Evolutionary conservation across 148 eudicot species (phyloP).

Genomic region (Fallopia convolvulus): DNA sequence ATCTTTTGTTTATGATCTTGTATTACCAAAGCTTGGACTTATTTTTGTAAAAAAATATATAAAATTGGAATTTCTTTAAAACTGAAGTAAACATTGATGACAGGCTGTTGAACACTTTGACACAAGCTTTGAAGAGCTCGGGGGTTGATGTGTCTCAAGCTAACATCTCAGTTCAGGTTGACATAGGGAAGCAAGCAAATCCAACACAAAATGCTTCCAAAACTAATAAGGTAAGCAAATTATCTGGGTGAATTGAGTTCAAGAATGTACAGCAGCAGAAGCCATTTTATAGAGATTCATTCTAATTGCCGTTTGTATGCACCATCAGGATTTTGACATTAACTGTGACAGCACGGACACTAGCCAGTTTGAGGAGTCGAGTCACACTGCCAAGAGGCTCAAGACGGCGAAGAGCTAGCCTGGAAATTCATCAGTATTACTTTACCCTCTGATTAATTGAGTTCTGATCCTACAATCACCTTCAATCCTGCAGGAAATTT

Average conservation of each 20-base stretch:
- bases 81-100: neutral
- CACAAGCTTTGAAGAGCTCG: conserved; percentile 76
- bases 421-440: conserved; percentile 19
- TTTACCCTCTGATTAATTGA: conserved; percentile 31
- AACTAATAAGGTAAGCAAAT: conserved; percentile 39
- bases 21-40: neutral
- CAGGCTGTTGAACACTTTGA: conserved; percentile 71
- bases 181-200: conserved; percentile 73
- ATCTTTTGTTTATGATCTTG: neutral
- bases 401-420: conserved; percentile 42
- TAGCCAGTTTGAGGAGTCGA: conserved; percentile 25
- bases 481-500: neutral
- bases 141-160: conserved; percentile 92
- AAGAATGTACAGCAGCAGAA: neutral
- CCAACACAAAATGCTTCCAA: conserved; percentile 23
- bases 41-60: neutral
- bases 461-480: conserved; percentile 21
- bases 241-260: neutral
- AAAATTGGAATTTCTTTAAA: neutral
- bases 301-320: neutral
- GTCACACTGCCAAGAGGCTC: conserved; percentile 55
- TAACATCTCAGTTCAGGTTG: conserved; percentile 80
- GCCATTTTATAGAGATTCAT: neutral
- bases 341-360: conserved; percentile 7
- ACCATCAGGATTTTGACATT: conserved; percentile 33